Base-by-base conservation (phyloP, 805 yeast species). In the Grigorovia yakushimaensis region DNA sequence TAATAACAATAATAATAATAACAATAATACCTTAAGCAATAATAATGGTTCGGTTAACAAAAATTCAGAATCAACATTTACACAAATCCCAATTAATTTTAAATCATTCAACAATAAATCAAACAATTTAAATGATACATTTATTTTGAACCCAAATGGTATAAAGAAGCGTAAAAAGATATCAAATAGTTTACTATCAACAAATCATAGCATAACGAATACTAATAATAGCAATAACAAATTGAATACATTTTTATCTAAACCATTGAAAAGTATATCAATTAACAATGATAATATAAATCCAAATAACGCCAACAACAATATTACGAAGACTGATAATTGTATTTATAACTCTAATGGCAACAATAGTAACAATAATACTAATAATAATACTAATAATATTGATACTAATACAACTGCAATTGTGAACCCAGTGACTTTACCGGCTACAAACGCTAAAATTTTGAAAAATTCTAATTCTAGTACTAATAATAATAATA, bases 131-230 rank as follows among this genome's bases (percentile, higher is more conserved):
- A 47, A 38, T 17, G 50, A 47, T 9, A 46, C 62, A 4, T 64
- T 64, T 41, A 57, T 58, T 10, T 43, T 64, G 46, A 60, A 64
- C 49, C 67, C 68, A 2, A 60, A 61, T 38, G 66, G 65, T 3
- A 58, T 64, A 18, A 64, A 62, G 47, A 56, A 56, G 41, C 51
- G 67, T 9, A 56, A 50, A 41, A 51, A 49, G 41, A 15, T 15
- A 27, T 11, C 37, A 33, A 33, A 33, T 33, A 33, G 7, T 33
- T 27, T 27, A 27, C 33, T 5, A 27, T 10, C 33, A 10, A 24
- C 9, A 24, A 24, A 24, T 9, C 6, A 24, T 24, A 10, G 9
- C 37, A 7, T 11, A 11, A 33, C 3, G 11, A 33, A 13, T 33
- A 30, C 6, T 13, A 30, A 15, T 13, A 30, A 30, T 30, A 30